These are phyloP conservation scores for Aspergillus fructus DNA, from an alignment of 2,329 filamentous ascomycete genomes.

Conservation along the genomic window DNA sequence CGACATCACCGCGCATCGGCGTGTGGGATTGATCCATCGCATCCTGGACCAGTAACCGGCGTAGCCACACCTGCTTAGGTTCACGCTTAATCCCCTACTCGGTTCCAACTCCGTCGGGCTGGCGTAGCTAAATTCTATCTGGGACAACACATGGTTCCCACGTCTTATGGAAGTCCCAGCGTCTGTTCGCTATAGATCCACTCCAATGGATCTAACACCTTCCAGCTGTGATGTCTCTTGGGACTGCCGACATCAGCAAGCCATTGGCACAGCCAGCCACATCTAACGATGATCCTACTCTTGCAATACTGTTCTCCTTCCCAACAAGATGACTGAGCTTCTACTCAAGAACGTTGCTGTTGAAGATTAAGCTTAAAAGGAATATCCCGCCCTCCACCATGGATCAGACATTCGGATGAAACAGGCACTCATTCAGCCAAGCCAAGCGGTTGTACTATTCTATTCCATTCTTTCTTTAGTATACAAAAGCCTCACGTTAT, in stretches of 20 bases:
- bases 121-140: conserved; percentile 8
- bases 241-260: conserved; percentile 19
- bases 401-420: conserved; percentile 13
- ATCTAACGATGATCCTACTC: conserved; percentile 28
- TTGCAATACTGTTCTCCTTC: conserved; percentile 12
- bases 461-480: conserved; percentile 4
- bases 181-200: conserved; percentile 25
- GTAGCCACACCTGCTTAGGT: conserved; percentile 19
- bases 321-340: conserved; percentile 8
- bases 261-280: conserved; percentile 33
- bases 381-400: conserved; percentile 21
- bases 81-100: conserved; percentile 13
- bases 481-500: background rate
- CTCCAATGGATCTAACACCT: conserved; percentile 26
- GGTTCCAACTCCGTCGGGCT: background rate
- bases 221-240: conserved; percentile 25
- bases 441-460: conserved; percentile 6
- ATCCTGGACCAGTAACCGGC: background rate
- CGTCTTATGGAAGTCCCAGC: conserved; percentile 7
- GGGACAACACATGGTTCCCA: conserved; percentile 18
- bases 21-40: background rate
- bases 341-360: conserved; percentile 8
- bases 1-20: conserved; percentile 2
- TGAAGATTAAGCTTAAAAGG: conserved; percentile 23
- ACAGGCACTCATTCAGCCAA: conserved; percentile 9